Evolutionary conservation across 1,139 yeast genomes (phyloP).

Genomic region (Suhomyces panamericanus): DNA sequence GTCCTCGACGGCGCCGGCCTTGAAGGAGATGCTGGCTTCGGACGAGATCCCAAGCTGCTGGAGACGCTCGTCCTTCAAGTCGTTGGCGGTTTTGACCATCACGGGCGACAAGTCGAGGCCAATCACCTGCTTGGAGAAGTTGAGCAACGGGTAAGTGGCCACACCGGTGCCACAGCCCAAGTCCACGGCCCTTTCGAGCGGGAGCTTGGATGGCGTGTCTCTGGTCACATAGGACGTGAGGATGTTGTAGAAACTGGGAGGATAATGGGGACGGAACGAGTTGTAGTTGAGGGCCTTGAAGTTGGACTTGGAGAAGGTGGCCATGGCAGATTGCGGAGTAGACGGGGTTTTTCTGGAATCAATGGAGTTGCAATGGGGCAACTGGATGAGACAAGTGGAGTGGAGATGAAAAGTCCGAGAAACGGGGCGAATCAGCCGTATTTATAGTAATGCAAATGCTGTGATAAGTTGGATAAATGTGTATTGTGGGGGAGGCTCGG

Average conservation of each 20-base stretch:
- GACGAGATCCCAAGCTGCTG: slow-evolving; percentile 29
- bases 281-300: slow-evolving; percentile 63
- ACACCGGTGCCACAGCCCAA: slow-evolving; percentile 47
- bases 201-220: slow-evolving; percentile 16
- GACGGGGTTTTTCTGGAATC: not conserved
- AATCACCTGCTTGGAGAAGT: slow-evolving; percentile 29
- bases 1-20: slow-evolving; percentile 38
- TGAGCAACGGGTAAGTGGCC: slow-evolving; percentile 40
- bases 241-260: slow-evolving; percentile 23
- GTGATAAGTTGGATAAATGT: too few species aligned
- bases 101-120: slow-evolving; percentile 38
- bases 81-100: slow-evolving; percentile 39
- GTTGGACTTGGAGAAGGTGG: slow-evolving; percentile 60
- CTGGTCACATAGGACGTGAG: slow-evolving; percentile 25
- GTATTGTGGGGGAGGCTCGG: too few species aligned
- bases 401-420: not conserved
- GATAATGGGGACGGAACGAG: slow-evolving; percentile 40
- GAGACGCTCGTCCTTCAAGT: slow-evolving; percentile 25
- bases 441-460: too few species aligned
- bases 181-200: slow-evolving; percentile 30
- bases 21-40: slow-evolving; percentile 29
- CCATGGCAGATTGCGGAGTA: slow-evolving; percentile 38
- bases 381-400: not conserved
- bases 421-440: not conserved
- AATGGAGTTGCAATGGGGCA: not conserved